phyloP scores from a whole-genome alignment of 2,329 filamentous ascomycete genomes.

The Phaeosphaeriaceae sp. region DNA sequence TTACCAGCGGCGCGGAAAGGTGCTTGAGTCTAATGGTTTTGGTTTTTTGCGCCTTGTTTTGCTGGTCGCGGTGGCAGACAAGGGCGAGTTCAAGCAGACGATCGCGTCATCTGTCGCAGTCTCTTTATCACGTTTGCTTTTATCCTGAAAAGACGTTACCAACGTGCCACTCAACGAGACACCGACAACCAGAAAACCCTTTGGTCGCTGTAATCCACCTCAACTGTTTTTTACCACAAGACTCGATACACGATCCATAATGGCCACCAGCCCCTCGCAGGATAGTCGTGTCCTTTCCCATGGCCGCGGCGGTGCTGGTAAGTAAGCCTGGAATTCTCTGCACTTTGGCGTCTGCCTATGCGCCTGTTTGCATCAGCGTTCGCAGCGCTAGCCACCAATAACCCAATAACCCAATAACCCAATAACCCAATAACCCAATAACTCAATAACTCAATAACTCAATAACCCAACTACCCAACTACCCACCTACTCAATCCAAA shows the following conservation, averaged over 20 bases:
- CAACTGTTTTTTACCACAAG: background rate
- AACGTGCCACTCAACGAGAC: too few relatives aligned
- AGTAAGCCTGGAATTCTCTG: constrained; percentile 30
- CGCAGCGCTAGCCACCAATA: too few relatives aligned
- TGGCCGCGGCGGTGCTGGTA: constrained; percentile 78
- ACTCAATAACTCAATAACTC: too few relatives aligned
- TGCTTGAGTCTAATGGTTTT: constrained; percentile 13
- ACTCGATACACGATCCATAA: constrained; percentile 7
- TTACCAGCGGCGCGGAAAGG: constrained; percentile 12
- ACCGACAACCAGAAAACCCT: too few relatives aligned
- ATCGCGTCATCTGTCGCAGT: constrained; percentile 20
- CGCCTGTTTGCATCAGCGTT: too few relatives aligned
- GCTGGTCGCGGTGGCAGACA: constrained; percentile 19
- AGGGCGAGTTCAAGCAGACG: constrained; percentile 15
- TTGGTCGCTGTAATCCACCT: background rate
- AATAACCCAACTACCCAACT: too few relatives aligned
- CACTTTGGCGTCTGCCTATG: constrained; percentile 1
- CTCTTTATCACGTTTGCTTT: constrained; percentile 16
- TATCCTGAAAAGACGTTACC: constrained; percentile 7
- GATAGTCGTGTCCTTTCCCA: constrained; percentile 60
- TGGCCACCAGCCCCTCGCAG: constrained; percentile 31
- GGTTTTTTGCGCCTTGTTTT: constrained; percentile 18
- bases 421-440: too few relatives aligned
- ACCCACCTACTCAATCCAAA: background rate
- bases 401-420: too few relatives aligned